Evolutionary conservation across 2,329 filamentous ascomycete species (phyloP).

Genomic region (Colletotrichum sp.): DNA sequence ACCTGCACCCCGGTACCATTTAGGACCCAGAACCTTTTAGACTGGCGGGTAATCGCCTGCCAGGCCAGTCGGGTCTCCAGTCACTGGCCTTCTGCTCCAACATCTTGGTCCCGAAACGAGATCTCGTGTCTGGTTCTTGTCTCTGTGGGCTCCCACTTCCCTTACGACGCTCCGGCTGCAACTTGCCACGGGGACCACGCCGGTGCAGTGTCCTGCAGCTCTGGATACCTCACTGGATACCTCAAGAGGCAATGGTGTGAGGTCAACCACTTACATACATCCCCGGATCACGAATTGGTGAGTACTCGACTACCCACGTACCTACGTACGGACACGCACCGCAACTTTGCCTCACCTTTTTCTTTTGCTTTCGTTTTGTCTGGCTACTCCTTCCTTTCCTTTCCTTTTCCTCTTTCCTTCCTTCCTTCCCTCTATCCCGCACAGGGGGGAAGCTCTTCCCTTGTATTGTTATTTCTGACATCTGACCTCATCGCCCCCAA

Average conservation of each 20-base stretch:
- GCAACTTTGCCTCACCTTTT: background rate
- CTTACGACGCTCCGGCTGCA: slow-evolving; percentile 18
- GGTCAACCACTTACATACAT: slow-evolving; percentile 1
- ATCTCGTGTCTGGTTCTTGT: slow-evolving; percentile 21
- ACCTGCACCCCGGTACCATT: slow-evolving; percentile 15
- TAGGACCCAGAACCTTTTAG: slow-evolving; percentile 22
- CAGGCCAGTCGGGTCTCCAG: slow-evolving; percentile 17
- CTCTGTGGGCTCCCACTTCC: slow-evolving; percentile 19
- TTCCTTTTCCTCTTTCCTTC: background rate
- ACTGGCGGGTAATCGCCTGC: slow-evolving; percentile 21
- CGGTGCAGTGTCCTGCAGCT: slow-evolving; percentile 1
- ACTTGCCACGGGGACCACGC: slow-evolving; percentile 18
- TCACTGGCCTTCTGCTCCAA: slow-evolving; percentile 15
- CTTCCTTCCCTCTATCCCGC: background rate
- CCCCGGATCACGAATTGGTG: slow-evolving; percentile 17
- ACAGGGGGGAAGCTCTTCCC: slow-evolving; percentile 10
- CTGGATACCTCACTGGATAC: background rate
- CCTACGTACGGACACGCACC: background rate
- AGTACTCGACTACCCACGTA: background rate
- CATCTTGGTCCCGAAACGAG: slow-evolving; percentile 23
- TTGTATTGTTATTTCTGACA: slow-evolving; percentile 19
- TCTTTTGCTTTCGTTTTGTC: background rate
- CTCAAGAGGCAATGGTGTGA: slow-evolving; percentile 19
- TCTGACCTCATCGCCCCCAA: slow-evolving; percentile 5
- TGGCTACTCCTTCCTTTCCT: background rate